These are phyloP conservation scores for Solanum sejunctum DNA, from an alignment of 257 asterid genomes.

Conservation along the genomic window DNA sequence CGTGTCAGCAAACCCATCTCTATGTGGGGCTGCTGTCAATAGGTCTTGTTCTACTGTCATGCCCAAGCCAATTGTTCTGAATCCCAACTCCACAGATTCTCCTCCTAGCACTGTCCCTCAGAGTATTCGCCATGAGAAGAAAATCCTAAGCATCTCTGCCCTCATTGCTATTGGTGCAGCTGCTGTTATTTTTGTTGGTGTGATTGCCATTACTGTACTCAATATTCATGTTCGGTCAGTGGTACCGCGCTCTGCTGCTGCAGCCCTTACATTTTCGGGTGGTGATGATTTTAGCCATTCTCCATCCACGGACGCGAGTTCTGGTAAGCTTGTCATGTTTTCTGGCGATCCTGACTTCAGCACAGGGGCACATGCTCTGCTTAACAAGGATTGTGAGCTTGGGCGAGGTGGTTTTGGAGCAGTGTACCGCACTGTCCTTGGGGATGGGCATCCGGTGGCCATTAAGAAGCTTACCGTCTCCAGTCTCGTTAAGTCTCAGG, in stretches of 20 bases:
- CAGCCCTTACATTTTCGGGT: constrained; percentile 51
- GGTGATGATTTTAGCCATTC: constrained; percentile 66
- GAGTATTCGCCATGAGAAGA: constrained; percentile 44
- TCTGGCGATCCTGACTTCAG: constrained; percentile 71
- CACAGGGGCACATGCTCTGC: constrained; percentile 70
- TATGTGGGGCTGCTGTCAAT: constrained; percentile 70
- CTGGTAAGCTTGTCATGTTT: constrained; percentile 91
- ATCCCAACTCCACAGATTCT: constrained; percentile 67
- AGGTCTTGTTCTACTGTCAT: constrained; percentile 49
- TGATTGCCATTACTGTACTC: constrained; percentile 72
- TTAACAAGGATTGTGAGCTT: constrained; percentile 78
- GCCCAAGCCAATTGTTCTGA: constrained; percentile 87
- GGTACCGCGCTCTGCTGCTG: constrained; percentile 40
- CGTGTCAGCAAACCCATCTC: constrained; percentile 53
- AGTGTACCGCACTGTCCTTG: constrained; percentile 59
- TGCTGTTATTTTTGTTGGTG: constrained; percentile 67
- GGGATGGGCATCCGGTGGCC: constrained; percentile 72
- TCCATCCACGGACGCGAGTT: constrained; percentile 44
- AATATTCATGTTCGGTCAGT: constrained; percentile 68
- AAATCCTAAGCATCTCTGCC: constrained; percentile 75
- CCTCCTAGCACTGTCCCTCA: constrained; percentile 33
- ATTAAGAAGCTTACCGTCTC: constrained; percentile 80
- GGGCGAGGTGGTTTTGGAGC: constrained; percentile 95
- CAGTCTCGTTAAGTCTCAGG: constrained; percentile 69
- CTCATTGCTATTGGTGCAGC: constrained; percentile 90